Conservation (phyloP, 305 asterid species). For the Fraxinus angustifolia region DNA sequence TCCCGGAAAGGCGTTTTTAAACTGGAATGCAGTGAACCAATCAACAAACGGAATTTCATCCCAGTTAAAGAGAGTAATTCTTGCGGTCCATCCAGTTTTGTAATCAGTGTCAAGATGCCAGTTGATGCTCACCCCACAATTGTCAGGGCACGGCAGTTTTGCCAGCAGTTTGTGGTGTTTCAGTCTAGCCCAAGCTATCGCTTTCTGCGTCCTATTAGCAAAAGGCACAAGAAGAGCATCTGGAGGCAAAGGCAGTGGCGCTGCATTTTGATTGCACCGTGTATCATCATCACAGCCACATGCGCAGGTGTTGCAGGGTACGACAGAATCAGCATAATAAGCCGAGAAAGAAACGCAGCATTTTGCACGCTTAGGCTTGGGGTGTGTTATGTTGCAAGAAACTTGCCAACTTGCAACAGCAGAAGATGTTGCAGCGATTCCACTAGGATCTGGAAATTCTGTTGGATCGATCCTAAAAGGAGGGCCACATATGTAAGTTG, state of each 20-base stretch:
- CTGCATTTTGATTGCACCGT: slow-evolving; percentile 37
- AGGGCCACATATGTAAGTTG: slow-evolving; percentile 63
- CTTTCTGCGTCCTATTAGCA: slow-evolving; percentile 49
- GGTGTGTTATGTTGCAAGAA: slow-evolving; percentile 65
- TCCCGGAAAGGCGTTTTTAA: slow-evolving; percentile 51
- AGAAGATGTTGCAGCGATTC: slow-evolving; percentile 33
- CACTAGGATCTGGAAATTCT: slow-evolving; percentile 68
- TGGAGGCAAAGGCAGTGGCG: slow-evolving; percentile 51
- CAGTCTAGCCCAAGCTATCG: slow-evolving; percentile 54
- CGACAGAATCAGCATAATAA: slow-evolving; percentile 55
- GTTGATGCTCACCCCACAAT: slow-evolving; percentile 83
- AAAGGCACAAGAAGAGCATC: slow-evolving; percentile 80
- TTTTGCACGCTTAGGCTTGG: slow-evolving; percentile 46
- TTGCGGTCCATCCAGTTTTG: slow-evolving; percentile 77
- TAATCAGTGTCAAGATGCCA: slow-evolving; percentile 85
- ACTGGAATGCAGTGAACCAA: slow-evolving; percentile 67
- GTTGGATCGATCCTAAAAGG: slow-evolving; percentile 66
- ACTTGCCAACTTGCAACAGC: slow-evolving; percentile 84
- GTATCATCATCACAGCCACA: slow-evolving; percentile 60
- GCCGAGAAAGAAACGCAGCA: slow-evolving; percentile 91
- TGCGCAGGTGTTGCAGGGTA: slow-evolving; percentile 81
- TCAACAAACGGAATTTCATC: slow-evolving; percentile 43
- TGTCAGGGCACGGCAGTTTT: slow-evolving; percentile 76
- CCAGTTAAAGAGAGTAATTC: slow-evolving; percentile 88
- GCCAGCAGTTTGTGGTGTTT: slow-evolving; percentile 39